Evolutionary conservation across 441 rosid genomes (phyloP).

Genomic region (Manihot esculenta): DNA sequence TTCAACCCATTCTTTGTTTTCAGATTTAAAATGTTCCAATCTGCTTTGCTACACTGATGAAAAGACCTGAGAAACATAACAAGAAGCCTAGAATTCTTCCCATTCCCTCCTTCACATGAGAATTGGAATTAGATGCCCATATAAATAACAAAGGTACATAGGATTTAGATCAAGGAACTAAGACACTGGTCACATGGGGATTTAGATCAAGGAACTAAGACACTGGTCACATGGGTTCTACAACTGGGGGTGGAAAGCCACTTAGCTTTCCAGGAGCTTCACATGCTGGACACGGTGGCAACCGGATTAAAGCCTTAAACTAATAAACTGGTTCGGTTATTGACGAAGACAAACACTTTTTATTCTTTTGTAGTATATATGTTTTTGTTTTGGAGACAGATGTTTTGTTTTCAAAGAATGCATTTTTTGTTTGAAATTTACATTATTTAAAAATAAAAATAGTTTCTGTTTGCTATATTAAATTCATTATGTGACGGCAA

Average conservation of each 20-base stretch:
- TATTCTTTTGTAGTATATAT: neutral
- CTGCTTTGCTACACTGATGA: conserved; percentile 2
- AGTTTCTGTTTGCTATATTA: too few species aligned
- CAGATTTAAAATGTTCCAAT: conserved; percentile 15
- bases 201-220: too few species aligned
- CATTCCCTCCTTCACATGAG: neutral
- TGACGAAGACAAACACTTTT: too few species aligned
- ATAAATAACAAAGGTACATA: neutral
- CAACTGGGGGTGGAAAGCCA: neutral
- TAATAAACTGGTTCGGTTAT: too few species aligned
- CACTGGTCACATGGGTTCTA: neutral
- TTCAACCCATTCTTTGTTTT: conserved; percentile 1
- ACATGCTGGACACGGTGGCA: neutral
- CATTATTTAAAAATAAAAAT: too few species aligned
- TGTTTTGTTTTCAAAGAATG: too few species aligned
- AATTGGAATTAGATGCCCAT: neutral
- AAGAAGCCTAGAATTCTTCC: neutral
- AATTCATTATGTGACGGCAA: too few species aligned
- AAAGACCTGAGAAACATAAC: neutral
- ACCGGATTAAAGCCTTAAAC: too few species aligned
- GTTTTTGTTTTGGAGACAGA: too few species aligned
- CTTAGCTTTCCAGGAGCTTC: neutral
- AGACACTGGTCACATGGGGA: neutral
- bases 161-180: neutral
- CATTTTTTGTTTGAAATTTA: too few species aligned